These are phyloP conservation scores for Chaetomium tenue DNA, from an alignment of 495 filamentous ascomycete genomes.

Conservation along the genomic window DNA sequence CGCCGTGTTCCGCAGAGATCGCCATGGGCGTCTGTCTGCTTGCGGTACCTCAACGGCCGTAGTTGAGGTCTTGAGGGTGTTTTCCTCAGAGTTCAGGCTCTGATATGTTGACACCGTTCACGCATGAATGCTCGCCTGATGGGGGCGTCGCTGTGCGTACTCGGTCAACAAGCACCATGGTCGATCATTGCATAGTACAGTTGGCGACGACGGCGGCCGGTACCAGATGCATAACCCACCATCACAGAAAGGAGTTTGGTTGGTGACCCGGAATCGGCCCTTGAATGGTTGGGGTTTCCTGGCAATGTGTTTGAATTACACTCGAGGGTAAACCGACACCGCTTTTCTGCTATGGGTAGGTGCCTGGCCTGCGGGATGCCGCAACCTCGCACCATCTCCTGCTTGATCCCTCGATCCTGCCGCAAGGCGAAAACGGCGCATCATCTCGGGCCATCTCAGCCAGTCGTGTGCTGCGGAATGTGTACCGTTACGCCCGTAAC, in stretches of 20 bases:
- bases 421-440: constrained; percentile 31
- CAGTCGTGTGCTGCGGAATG: constrained; percentile 13
- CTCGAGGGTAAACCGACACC: background rate
- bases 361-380: constrained; percentile 33
- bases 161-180: background rate
- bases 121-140: background rate
- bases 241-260: background rate
- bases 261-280: background rate
- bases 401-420: constrained; percentile 37
- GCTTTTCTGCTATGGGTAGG: background rate
- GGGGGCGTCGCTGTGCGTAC: no score
- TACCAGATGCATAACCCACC: background rate
- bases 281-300: background rate
- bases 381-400: constrained; percentile 34
- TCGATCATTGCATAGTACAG: background rate
- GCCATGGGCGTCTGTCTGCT: background rate
- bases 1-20: background rate
- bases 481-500: constrained; percentile 38
- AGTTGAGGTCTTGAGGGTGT: background rate
- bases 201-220: no score
- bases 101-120: background rate
- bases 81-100: background rate
- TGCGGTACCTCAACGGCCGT: background rate
- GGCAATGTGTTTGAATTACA: background rate
- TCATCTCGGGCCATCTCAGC: background rate